Base-by-base conservation (phyloP, 495 filamentous ascomycete species). In the Neurospora sublineolata region DNA sequence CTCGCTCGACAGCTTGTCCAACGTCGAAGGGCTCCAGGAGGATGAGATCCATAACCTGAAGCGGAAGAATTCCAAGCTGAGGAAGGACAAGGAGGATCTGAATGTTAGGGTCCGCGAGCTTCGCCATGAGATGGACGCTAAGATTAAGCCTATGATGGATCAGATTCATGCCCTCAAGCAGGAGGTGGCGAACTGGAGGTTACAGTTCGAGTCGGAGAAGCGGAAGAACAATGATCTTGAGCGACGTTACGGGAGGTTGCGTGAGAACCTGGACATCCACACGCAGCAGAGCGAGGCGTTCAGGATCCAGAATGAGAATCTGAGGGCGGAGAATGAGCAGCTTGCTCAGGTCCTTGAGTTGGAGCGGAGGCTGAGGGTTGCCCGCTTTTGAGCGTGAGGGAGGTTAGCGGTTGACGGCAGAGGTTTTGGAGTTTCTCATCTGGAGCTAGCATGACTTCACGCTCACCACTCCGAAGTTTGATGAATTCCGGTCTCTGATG, bases 71-170 rank as follows among this genome's bases (percentile, higher is more conserved):
- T 71, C 71, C 27, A 37, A 67, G 58, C 75, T 79, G 9, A 72
- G 76, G 72, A 64, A 42, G 16, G 75, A 77, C 42, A 77, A 75
- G 69, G 72, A 73, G 3, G 52, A 20, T 8, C 74, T 77, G 7
- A 68, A 64, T 8, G 41, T 7, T 30, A 41, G 69, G 4, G 44
- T 74, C 44, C 68, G 75, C 5, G 75, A 77, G 20, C 69, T 72
- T 0, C 37, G 68, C 6, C 74, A 74, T 37, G 39, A 69, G 46
- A 41, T 70, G 58, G 74, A 77, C 3, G 69, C 71, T 0, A 64
- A 64, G 52, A 18, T 33, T 1, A 64, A 27, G 14, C 27, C 23
- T 2, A 33, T 72, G 30, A 69, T 73, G 3, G 64, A 69, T 12
- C 71, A 72, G 39, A 46, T 72, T 52, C 16, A 64, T 27, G 36